Base-by-base conservation (phyloP, 805 yeast genomes). In the Kazachstania bromeliacearum region DNA sequence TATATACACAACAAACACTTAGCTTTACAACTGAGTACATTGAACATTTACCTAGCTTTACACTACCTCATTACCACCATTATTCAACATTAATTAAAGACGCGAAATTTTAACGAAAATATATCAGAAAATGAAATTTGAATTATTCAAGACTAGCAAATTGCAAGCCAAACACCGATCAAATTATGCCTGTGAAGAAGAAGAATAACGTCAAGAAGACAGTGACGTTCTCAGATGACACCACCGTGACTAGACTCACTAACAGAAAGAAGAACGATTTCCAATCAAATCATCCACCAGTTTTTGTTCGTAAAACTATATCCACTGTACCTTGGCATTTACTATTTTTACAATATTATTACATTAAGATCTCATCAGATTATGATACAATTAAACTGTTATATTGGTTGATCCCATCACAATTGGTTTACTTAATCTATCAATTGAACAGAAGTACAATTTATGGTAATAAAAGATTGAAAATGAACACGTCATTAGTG, bases 191-290 rank as follows among this genome's bases (percentile, higher is more conserved):
- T n/a, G n/a, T n/a, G 6, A 57, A 46, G 34, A 40, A 35, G 20
- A 48, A 50, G 29, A 40, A 43, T 18, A 34, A 36, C 9, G 42
- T 43, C 5, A 47, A 48, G 33, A 53, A 55, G 39, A 51, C 50
- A 19, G 62, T 57, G 3, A 55, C 61, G 4, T 57, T 57, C 41
- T 56, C 61, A 4, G 62, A 57, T 39, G 62, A 57, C 28, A 55
- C 53, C 14, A 51, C 57, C 4, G 35, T 56, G 13, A 44, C 51
- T 2, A 44, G 48, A 28, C 44, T 48, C 17, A 45, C 41, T 22
- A 42, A 41, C 33, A 45, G 44, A 36, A 50, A 44, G 37, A 51
- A 44, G 30, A 48, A 41, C 28, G 37, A 21, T 12, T 21, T 27
- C 7, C 35, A 20, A 14, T 34, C 13, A 50, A 50, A 52, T 24